These are phyloP conservation scores for Excoecaria agallocha DNA, from an alignment of 345 rosid genomes.

Conservation along the genomic window DNA sequence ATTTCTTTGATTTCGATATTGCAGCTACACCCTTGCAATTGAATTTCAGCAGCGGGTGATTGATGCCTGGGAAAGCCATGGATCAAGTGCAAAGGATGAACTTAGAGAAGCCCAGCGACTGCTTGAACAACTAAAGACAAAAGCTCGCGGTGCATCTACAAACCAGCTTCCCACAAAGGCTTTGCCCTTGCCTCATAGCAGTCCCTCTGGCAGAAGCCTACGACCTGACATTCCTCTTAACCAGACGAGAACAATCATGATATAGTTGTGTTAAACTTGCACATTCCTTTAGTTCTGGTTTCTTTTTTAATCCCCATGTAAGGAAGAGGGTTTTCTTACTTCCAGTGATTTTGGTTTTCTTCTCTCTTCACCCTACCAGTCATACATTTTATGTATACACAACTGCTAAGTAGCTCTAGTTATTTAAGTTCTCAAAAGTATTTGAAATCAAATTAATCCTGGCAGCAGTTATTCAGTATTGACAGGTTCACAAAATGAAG, in stretches of 20 bases:
- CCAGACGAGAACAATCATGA: constrained; percentile 13
- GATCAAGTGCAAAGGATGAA: constrained; percentile 60
- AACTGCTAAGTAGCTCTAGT: background rate
- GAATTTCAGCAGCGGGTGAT: constrained; percentile 77
- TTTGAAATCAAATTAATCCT: background rate
- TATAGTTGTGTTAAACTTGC: background rate
- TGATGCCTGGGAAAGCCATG: constrained; percentile 82
- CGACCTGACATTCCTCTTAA: constrained; percentile 16
- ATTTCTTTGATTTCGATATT: constrained; percentile 19
- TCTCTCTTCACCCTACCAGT: background rate
- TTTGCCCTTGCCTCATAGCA: constrained; percentile 42
- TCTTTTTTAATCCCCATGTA: background rate
- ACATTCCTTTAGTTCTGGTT: background rate
- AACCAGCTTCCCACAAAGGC: constrained; percentile 38
- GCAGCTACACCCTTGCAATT: constrained; percentile 74
- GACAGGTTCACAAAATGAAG: background rate
- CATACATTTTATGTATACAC: background rate
- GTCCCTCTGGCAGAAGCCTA: constrained; percentile 20
- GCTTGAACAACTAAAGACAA: constrained; percentile 59
- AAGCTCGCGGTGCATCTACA: constrained; percentile 44
- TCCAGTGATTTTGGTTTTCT: background rate
- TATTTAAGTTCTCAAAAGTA: background rate
- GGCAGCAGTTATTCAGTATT: background rate
- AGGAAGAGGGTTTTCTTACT: background rate
- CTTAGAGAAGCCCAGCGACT: constrained; percentile 53